These are phyloP conservation scores for Yamadazyma nakazawae DNA, from an alignment of 805 yeast species.

Conservation along the genomic window DNA sequence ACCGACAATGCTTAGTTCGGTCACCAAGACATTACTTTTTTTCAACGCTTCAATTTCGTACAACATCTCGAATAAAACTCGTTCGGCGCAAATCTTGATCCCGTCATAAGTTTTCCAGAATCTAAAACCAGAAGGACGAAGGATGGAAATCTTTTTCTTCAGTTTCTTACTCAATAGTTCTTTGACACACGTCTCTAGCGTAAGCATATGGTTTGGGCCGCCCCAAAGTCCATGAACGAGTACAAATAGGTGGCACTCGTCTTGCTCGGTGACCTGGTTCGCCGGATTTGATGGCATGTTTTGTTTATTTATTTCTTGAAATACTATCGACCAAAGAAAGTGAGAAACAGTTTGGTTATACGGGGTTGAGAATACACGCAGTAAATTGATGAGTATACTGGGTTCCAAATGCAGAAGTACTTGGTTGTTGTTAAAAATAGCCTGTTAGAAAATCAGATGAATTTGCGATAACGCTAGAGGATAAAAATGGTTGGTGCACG, in stretches of 20 bases:
- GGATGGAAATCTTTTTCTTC: constrained; percentile 28
- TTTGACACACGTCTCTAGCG: constrained; percentile 31
- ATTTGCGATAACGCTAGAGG: not conserved
- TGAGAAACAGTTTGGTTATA: too few species aligned
- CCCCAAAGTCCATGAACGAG: constrained; percentile 46
- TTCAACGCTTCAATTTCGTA: constrained; percentile 40
- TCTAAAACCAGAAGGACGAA: constrained; percentile 38
- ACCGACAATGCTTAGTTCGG: constrained; percentile 75
- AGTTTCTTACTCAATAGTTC: constrained; percentile 22
- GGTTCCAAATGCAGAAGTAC: not conserved
- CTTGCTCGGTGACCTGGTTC: not conserved
- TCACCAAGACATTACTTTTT: constrained; percentile 37
- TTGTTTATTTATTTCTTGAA: too few species aligned
- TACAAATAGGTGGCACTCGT: constrained; percentile 35
- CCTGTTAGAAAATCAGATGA: not conserved
- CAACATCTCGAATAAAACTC: constrained; percentile 34
- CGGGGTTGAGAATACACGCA: too few species aligned
- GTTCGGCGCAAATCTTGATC: constrained; percentile 30
- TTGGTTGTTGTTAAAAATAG: not conserved
- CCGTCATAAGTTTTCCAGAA: constrained; percentile 48
- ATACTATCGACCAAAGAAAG: not conserved
- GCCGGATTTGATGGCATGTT: not conserved
- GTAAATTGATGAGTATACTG: not conserved
- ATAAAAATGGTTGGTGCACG: not conserved
- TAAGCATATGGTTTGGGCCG: constrained; percentile 38